Percentiles rank a stretch among this genome's conserved stretches.
phyloP scores from a whole-genome alignment of 345 rosid genomes.

The Rhodomyrtus tomentosa region DNA sequence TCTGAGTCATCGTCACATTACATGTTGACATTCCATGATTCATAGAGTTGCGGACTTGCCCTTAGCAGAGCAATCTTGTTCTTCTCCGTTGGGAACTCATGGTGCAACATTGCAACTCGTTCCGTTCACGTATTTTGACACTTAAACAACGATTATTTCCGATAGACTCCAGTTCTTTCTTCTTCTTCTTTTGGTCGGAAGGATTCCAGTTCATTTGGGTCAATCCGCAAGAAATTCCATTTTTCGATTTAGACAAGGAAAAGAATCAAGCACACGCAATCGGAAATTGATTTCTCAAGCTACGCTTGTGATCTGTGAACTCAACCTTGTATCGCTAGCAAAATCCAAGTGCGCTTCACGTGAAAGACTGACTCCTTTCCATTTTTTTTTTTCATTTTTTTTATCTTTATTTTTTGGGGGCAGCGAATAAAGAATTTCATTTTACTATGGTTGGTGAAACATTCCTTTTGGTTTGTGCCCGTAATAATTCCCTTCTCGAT shows the following conservation, averaged over 20 bases:
- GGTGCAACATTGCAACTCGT: too few species aligned
- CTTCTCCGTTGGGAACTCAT: too few species aligned
- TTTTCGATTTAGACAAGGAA: not conserved
- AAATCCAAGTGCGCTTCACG: not conserved
- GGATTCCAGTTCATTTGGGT: not conserved
- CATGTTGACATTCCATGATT: not conserved
- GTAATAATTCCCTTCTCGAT: too few species aligned
- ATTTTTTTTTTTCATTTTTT: not conserved
- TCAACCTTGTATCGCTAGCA: not conserved
- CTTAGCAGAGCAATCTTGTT: not conserved
- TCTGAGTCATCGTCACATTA: not conserved
- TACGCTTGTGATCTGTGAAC: not conserved
- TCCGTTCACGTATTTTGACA: too few species aligned
- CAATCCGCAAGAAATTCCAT: not conserved
- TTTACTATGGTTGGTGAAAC: not conserved
- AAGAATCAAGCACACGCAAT: not conserved
- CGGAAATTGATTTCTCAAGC: not conserved
- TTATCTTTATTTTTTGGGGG: not conserved
- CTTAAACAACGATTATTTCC: not conserved
- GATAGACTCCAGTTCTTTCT: not conserved
- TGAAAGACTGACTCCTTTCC: not conserved
- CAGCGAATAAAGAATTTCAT: not conserved
- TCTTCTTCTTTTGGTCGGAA: too few species aligned
- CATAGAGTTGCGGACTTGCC: not conserved
- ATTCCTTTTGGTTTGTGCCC: too few species aligned